Percentiles rank a stretch among this genome's conserved stretches.
phyloP scores from a whole-genome alignment of 768 basidiomycete genomes.

The Termitomyces sp. region DNA sequence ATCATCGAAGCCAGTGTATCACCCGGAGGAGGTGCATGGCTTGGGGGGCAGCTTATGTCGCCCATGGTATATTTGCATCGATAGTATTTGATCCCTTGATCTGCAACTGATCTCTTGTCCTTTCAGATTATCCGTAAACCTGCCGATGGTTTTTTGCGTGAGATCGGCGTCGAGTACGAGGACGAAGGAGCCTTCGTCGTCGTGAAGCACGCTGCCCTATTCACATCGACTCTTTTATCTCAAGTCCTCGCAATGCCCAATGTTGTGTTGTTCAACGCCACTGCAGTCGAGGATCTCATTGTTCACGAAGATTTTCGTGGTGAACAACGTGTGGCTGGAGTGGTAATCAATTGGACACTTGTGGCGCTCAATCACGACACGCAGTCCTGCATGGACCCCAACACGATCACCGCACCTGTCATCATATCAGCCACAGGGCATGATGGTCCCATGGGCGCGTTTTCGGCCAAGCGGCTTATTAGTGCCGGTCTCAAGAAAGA shows the following conservation, averaged over 20 bases:
- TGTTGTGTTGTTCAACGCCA: constrained; percentile 72
- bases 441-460: constrained; percentile 78
- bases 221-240: constrained; percentile 72
- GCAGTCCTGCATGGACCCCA: constrained; percentile 75
- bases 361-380: constrained; percentile 63
- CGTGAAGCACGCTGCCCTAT: constrained; percentile 77
- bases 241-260: constrained; percentile 66
- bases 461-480: constrained; percentile 74
- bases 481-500: constrained; percentile 69
- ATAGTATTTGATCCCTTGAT: neutral
- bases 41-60: constrained; percentile 75
- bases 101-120: neutral
- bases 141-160: constrained; percentile 63
- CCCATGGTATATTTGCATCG: constrained; percentile 49
- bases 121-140: constrained; percentile 70
- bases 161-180: constrained; percentile 68
- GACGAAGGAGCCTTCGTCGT: constrained; percentile 76
- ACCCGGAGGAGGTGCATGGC: constrained; percentile 74
- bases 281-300: constrained; percentile 78
- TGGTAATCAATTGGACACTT: constrained; percentile 49
- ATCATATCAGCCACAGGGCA: constrained; percentile 70
- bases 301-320: constrained; percentile 52
- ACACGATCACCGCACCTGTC: constrained; percentile 76
- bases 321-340: constrained; percentile 44
- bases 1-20: constrained; percentile 77